These are phyloP conservation scores for Vaucheria bursata DNA, from an alignment of 352 stramenopile genomes.

Conservation along the genomic window DNA sequence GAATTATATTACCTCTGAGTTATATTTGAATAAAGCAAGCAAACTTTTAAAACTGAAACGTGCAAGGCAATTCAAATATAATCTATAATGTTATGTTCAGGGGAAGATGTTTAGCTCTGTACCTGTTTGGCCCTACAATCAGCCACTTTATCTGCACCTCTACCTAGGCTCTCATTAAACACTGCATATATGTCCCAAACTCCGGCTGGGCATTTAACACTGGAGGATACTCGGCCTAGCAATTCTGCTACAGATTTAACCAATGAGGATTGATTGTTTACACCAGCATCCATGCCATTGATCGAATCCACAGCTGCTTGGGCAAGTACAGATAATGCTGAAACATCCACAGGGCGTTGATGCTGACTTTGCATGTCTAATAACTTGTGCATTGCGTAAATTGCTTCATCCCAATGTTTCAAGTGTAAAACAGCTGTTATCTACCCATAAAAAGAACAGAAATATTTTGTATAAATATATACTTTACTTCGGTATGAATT, in stretches of 20 bases:
- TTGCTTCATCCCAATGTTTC: constrained; percentile 19
- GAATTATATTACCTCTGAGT: neutral
- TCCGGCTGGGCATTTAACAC: constrained; percentile 12
- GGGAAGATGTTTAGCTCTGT: neutral
- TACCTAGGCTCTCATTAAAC: constrained; percentile 28
- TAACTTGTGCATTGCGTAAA: constrained; percentile 33
- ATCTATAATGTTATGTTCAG: neutral
- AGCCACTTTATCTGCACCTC: neutral
- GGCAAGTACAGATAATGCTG: constrained; percentile 15
- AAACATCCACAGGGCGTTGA: constrained; percentile 9
- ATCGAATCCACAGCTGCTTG: constrained; percentile 8
- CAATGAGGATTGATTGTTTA: neutral
- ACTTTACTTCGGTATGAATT: too few relatives aligned
- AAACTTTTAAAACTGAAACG: neutral
- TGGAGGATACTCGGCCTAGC: constrained; percentile 14
- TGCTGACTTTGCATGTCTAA: constrained; percentile 27
- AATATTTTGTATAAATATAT: too few relatives aligned
- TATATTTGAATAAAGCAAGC: neutral
- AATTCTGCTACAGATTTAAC: constrained; percentile 20
- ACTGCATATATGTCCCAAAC: constrained; percentile 41
- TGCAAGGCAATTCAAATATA: neutral
- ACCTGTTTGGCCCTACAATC: neutral
- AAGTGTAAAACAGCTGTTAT: neutral
- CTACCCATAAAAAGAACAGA: too few relatives aligned
- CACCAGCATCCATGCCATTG: neutral